Evolutionary conservation across 1,284 basidiomycete species (phyloP), one percentile per base, ranked within the genome.

Genomic region (Heterobasidion occidentale): DNA sequence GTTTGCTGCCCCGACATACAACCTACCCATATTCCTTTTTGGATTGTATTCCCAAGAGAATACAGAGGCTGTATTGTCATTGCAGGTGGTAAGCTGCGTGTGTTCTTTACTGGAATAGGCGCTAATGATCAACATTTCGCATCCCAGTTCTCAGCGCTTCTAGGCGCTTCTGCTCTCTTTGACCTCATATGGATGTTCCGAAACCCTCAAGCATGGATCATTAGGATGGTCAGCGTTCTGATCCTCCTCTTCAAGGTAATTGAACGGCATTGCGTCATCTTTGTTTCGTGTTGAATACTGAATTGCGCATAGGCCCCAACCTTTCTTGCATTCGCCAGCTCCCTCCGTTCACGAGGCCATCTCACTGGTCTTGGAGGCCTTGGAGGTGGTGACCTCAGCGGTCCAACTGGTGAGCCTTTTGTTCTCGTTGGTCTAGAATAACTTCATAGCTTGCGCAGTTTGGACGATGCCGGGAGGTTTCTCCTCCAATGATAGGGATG

Each of bases 381-480:
- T 52, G 71, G 76, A 44, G 76, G 78, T 3, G 69, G 73, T 48
- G 83, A 85, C 60, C 62, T 82, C 15, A 74, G 70, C 57, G 83
- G 86, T 7, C 78, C 87, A 20, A 89, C 88, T 38, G 83, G 88
- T 84, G 62, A 57, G 61, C 19, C 15, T 46, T 12, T n/a, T 17
- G n/a, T 19, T 34, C 34, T 7, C 50, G 34, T 42, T 34, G 17
- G 36, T 36, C 34, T 8, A 50, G 35, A 36, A 27, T 27, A 27
- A 27, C 27, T 17, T 15, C 36, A 36, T 33, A 15, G 36, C 46
- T 27, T 38, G 12, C 44, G 11, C 61, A 91, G 89, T 91, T 15
- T 92, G 89, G 89, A 82, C 88, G 19, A 92, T 92, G 89, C 90
- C 89, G 2, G 89, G 89, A 17, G 88, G 88, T 0, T 88, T 90